These are phyloP conservation scores for Pythium phragmitis DNA, from an alignment of 352 stramenopile species.

Conservation along the genomic window DNA sequence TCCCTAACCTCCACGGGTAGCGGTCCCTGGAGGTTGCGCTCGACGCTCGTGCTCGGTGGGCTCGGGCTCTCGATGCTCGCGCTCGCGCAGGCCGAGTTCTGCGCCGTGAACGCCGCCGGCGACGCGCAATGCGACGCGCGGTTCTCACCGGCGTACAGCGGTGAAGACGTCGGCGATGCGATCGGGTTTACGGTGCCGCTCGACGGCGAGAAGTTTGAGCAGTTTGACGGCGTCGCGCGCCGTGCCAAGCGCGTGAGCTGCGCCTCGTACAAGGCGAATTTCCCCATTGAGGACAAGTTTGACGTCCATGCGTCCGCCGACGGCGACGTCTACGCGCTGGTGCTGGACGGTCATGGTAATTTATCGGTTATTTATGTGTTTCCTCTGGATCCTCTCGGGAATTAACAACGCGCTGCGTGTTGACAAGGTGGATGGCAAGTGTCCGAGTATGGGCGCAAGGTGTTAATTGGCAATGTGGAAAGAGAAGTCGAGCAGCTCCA, in stretches of 20 bases:
- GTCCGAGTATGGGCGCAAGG: constrained; percentile 83
- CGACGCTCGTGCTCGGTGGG: constrained; percentile 28
- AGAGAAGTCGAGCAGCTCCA: constrained; percentile 55
- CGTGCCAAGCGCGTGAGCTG: constrained; percentile 27
- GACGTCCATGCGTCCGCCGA: constrained; percentile 61
- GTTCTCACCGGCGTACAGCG: constrained; percentile 29
- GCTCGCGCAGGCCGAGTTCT: constrained; percentile 23
- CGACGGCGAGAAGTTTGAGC: constrained; percentile 23
- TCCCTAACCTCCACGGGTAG: background rate
- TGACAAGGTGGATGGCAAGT: constrained; percentile 88
- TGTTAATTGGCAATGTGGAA: constrained; percentile 79
- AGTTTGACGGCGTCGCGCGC: background rate
- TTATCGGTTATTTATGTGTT: background rate
- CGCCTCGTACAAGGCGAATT: constrained; percentile 61
- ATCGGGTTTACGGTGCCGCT: constrained; percentile 27
- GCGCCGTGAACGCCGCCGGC: constrained; percentile 11
- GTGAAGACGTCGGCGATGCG: constrained; percentile 22
- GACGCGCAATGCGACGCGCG: constrained; percentile 28
- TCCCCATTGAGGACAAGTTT: constrained; percentile 84
- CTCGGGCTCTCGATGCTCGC: constrained; percentile 32
- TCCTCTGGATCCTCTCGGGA: background rate
- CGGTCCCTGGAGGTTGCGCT: constrained; percentile 10
- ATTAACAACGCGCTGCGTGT: background rate
- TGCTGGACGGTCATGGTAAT: constrained; percentile 90
- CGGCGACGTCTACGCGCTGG: constrained; percentile 84